These are phyloP conservation scores for Cucumis cinereus DNA, from an alignment of 306 rosid species.

Conservation along the genomic window DNA sequence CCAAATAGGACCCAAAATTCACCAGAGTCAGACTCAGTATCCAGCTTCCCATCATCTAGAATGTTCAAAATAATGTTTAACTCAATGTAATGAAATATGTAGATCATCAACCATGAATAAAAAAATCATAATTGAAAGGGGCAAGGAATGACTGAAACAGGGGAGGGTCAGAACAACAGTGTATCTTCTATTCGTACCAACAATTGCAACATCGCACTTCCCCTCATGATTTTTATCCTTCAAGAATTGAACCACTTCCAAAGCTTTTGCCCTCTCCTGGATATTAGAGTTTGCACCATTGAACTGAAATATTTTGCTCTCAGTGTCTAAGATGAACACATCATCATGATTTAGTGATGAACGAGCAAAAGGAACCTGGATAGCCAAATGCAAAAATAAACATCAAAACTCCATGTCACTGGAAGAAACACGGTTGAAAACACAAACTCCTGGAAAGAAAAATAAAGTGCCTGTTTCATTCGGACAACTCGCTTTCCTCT, in stretches of 20 bases:
- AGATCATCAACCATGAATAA: conserved; percentile 12
- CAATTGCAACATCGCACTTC: conserved; percentile 84
- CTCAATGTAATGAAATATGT: not conserved
- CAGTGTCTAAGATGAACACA: conserved; percentile 81
- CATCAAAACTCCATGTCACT: conserved; percentile 9
- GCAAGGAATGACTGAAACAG: not conserved
- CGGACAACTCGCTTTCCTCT: conserved; percentile 98
- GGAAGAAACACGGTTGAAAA: not conserved
- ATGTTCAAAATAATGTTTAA: conserved; percentile 11
- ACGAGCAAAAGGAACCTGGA: conserved; percentile 91
- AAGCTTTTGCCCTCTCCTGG: conserved; percentile 97
- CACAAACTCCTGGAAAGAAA: conserved; percentile 18
- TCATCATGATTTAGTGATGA: conserved; percentile 96
- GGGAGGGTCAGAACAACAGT: not conserved
- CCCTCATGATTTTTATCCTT: conserved; percentile 92
- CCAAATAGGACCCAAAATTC: conserved; percentile 99
- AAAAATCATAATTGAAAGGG: conserved; percentile 12
- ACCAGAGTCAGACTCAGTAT: conserved; percentile 97
- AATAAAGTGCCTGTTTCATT: conserved; percentile 73
- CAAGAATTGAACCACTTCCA: conserved; percentile 87
- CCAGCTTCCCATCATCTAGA: conserved; percentile 96
- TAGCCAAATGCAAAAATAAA: conserved; percentile 15
- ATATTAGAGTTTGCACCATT: conserved; percentile 96
- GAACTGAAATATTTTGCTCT: conserved; percentile 86
- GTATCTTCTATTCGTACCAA: conserved; percentile 41